Evolutionary conservation across 805 yeast species (phyloP).

Genomic region (Hanseniaspora mollemarum): DNA sequence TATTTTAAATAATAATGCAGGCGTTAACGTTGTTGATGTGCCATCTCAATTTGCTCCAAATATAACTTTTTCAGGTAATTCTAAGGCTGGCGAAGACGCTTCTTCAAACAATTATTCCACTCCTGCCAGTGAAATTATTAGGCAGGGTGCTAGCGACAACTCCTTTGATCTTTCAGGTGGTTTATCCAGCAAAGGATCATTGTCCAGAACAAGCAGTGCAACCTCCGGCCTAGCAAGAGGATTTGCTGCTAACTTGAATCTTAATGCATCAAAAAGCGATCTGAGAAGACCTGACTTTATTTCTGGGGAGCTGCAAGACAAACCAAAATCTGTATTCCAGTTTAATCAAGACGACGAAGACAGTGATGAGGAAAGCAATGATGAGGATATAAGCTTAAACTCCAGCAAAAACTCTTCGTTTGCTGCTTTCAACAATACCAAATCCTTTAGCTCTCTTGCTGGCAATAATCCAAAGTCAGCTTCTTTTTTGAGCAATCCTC

Average conservation of each 20-base stretch:
- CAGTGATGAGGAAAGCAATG: constrained; percentile 15
- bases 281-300: background rate
- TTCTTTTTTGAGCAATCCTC: too few species aligned
- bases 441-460: background rate
- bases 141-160: background rate
- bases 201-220: constrained; percentile 4
- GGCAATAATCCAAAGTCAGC: too few species aligned
- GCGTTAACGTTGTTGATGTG: constrained; percentile 30
- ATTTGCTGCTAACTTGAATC: constrained; percentile 7
- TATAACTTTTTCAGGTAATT: background rate
- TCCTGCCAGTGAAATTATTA: background rate
- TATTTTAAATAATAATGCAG: constrained; percentile 25
- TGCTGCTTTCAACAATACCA: background rate
- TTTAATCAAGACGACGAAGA: constrained; percentile 21
- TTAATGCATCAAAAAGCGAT: background rate
- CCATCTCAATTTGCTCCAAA: constrained; percentile 24
- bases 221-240: constrained; percentile 10
- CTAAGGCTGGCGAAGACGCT: background rate
- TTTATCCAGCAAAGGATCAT: background rate
- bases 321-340: background rate
- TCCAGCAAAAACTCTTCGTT: background rate
- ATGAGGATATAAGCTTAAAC: constrained; percentile 1
- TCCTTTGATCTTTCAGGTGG: background rate
- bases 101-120: background rate
- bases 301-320: background rate